These are phyloP conservation scores for Tilletia setariae DNA, from an alignment of 1,284 basidiomycete genomes.

Conservation along the genomic window DNA sequence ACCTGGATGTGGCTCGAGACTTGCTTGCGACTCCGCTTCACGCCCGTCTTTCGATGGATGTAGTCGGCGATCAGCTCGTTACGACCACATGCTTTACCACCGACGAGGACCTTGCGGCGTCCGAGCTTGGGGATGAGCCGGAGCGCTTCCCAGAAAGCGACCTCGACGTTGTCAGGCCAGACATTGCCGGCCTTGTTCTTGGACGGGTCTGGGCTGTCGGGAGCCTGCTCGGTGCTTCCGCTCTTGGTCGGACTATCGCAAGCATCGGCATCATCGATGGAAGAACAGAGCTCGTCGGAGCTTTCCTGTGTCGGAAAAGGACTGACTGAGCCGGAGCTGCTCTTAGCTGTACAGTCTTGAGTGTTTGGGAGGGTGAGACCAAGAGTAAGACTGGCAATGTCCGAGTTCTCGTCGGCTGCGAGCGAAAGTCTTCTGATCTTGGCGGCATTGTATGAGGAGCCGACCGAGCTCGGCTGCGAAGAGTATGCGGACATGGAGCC, in stretches of 20 bases:
- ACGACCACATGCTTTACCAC: slow-evolving; percentile 59
- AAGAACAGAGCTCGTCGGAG: slow-evolving; percentile 23
- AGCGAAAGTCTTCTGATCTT: slow-evolving; percentile 31
- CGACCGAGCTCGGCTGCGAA: slow-evolving; percentile 22
- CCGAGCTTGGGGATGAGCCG: slow-evolving; percentile 57
- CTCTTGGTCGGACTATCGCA: background rate
- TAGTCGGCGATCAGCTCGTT: slow-evolving; percentile 61
- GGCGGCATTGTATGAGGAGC: slow-evolving; percentile 27
- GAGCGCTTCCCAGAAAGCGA: slow-evolving; percentile 57
- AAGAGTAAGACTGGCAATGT: slow-evolving; percentile 38
- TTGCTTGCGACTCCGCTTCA: slow-evolving; percentile 52
- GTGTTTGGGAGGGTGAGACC: slow-evolving; percentile 27
- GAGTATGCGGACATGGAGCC: slow-evolving; percentile 7
- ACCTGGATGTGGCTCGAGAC: slow-evolving; percentile 55
- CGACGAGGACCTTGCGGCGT: slow-evolving; percentile 58
- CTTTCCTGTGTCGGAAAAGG: slow-evolving; percentile 36
- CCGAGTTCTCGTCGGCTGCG: slow-evolving; percentile 23
- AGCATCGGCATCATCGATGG: slow-evolving; percentile 3
- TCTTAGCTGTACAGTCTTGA: slow-evolving; percentile 28
- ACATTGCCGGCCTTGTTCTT: slow-evolving; percentile 54
- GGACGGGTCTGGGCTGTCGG: slow-evolving; percentile 20
- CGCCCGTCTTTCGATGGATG: slow-evolving; percentile 57
- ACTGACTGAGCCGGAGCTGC: slow-evolving; percentile 30
- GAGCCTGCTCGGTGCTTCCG: slow-evolving; percentile 10
- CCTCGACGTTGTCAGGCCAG: slow-evolving; percentile 57